phyloP scores from a whole-genome alignment of 2,329 filamentous ascomycete genomes.

The Sporothrix dimorphospora region DNA sequence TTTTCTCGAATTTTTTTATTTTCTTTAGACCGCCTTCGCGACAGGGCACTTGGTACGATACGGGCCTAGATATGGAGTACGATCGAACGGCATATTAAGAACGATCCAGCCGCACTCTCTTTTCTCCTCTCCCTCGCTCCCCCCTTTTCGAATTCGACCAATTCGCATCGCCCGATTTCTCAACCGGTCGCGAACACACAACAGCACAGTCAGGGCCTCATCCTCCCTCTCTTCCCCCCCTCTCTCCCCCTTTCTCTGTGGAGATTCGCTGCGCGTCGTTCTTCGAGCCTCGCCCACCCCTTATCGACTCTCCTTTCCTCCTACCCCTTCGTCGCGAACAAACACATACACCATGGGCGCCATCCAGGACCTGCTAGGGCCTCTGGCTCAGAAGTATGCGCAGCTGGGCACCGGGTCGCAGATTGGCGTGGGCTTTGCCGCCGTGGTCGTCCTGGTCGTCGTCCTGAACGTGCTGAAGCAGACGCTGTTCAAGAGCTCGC shows the following conservation, averaged over 20 bases:
- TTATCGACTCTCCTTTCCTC: neutral
- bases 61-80: neutral
- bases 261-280: neutral
- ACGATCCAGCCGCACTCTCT: neutral
- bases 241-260: neutral
- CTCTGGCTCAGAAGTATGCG: slow-evolving; percentile 54
- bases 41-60: neutral
- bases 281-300: neutral
- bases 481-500: slow-evolving; percentile 77
- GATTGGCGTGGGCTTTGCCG: slow-evolving; percentile 49
- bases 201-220: neutral
- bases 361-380: slow-evolving; percentile 56
- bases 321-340: neutral
- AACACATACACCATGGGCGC: slow-evolving; percentile 53
- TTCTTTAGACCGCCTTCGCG: slow-evolving; percentile 10
- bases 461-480: slow-evolving; percentile 80
- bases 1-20: neutral
- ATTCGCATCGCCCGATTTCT: slow-evolving; percentile 28
- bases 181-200: slow-evolving; percentile 16
- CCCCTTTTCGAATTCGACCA: slow-evolving; percentile 21
- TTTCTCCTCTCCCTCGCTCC: slow-evolving; percentile 15
- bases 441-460: slow-evolving; percentile 59
- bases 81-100: neutral
- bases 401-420: slow-evolving; percentile 53
- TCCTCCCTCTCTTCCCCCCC: slow-evolving; percentile 2